Conservation (phyloP, 768 basidiomycete species). For the Kwoniella mangroviensis region DNA sequence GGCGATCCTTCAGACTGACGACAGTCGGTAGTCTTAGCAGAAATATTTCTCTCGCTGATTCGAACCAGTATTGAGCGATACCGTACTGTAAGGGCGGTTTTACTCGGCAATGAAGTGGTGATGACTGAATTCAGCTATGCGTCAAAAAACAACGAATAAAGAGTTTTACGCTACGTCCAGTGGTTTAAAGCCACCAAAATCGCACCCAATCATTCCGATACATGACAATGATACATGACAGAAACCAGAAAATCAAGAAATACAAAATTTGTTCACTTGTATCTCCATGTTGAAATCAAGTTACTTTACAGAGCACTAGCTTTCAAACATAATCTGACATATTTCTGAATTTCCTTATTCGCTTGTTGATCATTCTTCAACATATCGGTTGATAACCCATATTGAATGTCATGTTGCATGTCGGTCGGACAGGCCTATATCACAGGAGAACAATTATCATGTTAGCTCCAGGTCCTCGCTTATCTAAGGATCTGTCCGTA, state of each 20-base stretch:
- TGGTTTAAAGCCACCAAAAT: no score
- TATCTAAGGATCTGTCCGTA: neutral
- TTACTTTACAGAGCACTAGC: conserved; percentile 11
- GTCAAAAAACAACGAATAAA: no score
- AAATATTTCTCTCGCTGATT: no score
- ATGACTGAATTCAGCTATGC: no score
- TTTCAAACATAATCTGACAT: conserved; percentile 21
- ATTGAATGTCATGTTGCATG: conserved; percentile 21
- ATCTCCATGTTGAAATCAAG: neutral
- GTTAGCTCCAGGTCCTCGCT: neutral
- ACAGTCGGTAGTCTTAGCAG: no score
- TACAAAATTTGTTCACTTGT: neutral
- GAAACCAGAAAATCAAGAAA: neutral
- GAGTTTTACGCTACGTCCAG: no score
- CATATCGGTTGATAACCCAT: conserved; percentile 5
- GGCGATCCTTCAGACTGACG: no score
- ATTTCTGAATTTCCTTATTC: conserved; percentile 19
- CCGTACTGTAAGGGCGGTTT: no score
- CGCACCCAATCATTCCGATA: neutral
- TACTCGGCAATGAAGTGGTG: no score
- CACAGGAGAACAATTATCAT: neutral
- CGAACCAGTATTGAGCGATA: no score
- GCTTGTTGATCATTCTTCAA: neutral
- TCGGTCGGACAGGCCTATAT: conserved; percentile 13
- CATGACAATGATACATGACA: neutral